phyloP scores from a whole-genome alignment of 2,329 filamentous ascomycete genomes.

The Diaporthe vexans region DNA sequence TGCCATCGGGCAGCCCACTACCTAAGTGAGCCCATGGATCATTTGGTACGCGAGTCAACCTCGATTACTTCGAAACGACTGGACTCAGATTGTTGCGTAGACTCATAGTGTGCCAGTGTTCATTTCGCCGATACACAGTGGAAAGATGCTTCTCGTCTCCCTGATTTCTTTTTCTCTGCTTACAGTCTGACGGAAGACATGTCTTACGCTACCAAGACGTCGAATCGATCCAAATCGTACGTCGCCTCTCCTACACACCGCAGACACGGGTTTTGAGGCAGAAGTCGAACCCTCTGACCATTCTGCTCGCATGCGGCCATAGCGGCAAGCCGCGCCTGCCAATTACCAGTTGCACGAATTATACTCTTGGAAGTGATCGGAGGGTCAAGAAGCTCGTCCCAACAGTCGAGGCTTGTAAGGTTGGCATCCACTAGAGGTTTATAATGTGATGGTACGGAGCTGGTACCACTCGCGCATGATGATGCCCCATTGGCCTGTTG shows the following conservation, averaged over 20 bases:
- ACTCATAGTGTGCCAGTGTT: too few species aligned
- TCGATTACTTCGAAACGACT: too few species aligned
- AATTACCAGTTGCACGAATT: not conserved
- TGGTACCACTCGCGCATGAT: not conserved
- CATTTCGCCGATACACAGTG: too few species aligned
- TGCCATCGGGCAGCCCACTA: too few species aligned
- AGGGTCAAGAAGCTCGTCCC: slow-evolving; percentile 1
- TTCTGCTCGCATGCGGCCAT: not conserved
- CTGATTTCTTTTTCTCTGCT: too few species aligned
- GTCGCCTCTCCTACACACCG: not conserved
- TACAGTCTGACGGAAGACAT: too few species aligned
- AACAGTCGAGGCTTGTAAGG: not conserved
- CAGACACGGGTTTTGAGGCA: not conserved
- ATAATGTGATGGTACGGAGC: not conserved
- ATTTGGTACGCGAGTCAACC: too few species aligned
- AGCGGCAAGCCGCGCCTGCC: not conserved
- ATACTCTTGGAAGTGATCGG: not conserved
- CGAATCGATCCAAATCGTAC: not conserved
- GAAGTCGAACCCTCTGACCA: not conserved
- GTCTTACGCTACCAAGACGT: not conserved
- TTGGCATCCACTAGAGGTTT: not conserved
- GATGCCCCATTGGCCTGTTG: not conserved
- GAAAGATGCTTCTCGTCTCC: too few species aligned
- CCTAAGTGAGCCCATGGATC: too few species aligned
- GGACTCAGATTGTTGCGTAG: too few species aligned